Evolutionary conservation across 1,284 basidiomycete genomes (phyloP), one percentile per base, ranked within the genome.

Genomic region (Cutaneotrichosporon cavernicola): DNA sequence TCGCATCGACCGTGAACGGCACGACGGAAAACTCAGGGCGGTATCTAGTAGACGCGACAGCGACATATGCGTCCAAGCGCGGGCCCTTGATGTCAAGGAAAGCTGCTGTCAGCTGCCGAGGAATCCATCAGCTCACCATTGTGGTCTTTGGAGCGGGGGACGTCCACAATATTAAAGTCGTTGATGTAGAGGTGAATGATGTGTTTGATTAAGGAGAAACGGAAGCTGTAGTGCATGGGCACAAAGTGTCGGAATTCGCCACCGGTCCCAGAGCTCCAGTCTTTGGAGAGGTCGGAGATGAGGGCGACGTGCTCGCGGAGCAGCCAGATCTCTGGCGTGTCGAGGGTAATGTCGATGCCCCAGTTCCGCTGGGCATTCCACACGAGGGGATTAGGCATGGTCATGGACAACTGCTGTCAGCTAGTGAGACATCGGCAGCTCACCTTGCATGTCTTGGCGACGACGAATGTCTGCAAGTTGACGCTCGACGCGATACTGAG

Each of bases 91-190:
- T 71, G 22, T 85, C 87, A 36, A 95, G 79, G 63, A 94, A 80
- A n/a, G 89, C 92, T 94, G 50, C 40, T 14, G 64, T 65, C 26
- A 66, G 60, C 38, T 46, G 43, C 9, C 2, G 1, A 36, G 22
- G 7, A 11, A 26, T 0, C 8, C 14, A 14, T 4, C 10, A 46
- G 18, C 60, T 62, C 72, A 91, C 92, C 88, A 76, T 97, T 97
- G 68, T 90, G 88, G 21, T 92, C 89, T 61, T 82, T 83, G 57
- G 88, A 83, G 32, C 88, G 81, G 1, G 92, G 92, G 67, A 89
- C 90, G 81, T 95, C 92, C 63, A 97, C 90, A 74, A 97, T 92
- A 76, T 97, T 97, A 73, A 93, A 91, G 76, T 97, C 94, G 74
- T 97, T 97, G 65, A 90, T 87, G 74, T 90, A 93, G n/a, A 91